Evolutionary conservation across 495 filamentous ascomycete genomes (phyloP), one percentile per base, ranked within the genome.

Genomic region (Trichoderma virens): DNA sequence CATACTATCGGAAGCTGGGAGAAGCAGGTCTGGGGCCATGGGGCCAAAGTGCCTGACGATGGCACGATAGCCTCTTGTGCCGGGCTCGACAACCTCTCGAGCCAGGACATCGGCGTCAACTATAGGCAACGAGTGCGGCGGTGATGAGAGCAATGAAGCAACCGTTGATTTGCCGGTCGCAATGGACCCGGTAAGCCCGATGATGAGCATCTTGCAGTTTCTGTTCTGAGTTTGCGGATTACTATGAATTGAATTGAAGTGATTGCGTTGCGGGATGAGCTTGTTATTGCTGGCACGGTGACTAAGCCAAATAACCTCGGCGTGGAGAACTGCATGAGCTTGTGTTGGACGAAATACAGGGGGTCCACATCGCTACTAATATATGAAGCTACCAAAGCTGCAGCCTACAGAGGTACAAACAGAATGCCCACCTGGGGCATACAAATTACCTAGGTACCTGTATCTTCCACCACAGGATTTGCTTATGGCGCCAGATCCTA

Each of bases 191-290:
- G 94, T 98, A 31, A 98, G 87, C 68, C 94, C 94, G 71, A 98
- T 90, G 69, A 98, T 84, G 62, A 98, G 85, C 95, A 98, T 98
- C n/a, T n/a, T n/a, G n/a, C n/a, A n/a, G n/a, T n/a, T n/a, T n/a
- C n/a, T n/a, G n/a, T n/a, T n/a, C n/a, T n/a, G n/a, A n/a, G 60
- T 64, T 79, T 69, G 34, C 34, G 34, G 23, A 3, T 56, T 31
- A 25, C 23, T 43, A n/a, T n/a, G n/a, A n/a, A n/a, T n/a, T n/a
- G n/a, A n/a, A n/a, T n/a, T n/a, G n/a, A n/a, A n/a, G n/a, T n/a
- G n/a, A n/a, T n/a, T n/a, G n/a, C n/a, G n/a, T 2, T 5, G 35
- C 18, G 18, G 11, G 14, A 14, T 62, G 59, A 23, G 31, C 3
- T 14, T 61, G 28, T 34, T 9, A 28, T 3, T 28, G 28, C 3